Evolutionary conservation across 768 basidiomycete genomes (phyloP), one percentile per base, ranked within the genome.

Genomic region (Termitomyces eurrhizus): DNA sequence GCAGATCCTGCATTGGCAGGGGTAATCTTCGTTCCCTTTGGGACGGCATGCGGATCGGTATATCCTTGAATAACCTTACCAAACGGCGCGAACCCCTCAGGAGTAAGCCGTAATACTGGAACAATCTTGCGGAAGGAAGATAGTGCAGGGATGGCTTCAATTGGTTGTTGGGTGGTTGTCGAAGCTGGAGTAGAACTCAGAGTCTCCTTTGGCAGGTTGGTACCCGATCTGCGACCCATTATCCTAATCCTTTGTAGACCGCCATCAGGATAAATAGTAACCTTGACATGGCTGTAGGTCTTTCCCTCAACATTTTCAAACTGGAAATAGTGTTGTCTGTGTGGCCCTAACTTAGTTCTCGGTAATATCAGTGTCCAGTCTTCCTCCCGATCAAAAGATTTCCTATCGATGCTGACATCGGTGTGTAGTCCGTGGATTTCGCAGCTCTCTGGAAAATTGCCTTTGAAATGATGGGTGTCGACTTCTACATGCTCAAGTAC

Each of bases 391-490:
- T 69, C 63, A 57, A 70, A 69, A 46, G 69, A 69, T 59, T 71
- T 66, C 71, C 77, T 77, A 64, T 80, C 77, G 52, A 78, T 64
- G 56, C 77, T 70, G 52, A 64, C 67, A 26, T 70, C 65, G 46
- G 66, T 70, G 64, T 64, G 83, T 69, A 72, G 74, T 14, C 85
- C 93, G 69, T 90, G 87, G 21, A 95, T 68, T 67, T 94, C 92
- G 69, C 89, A 91, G 61, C 87, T 89, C 67, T 93, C 88, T 11
- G 96, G 96, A 69, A 92, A 98, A 72, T 98, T 98, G 26, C 96
- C 97, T 71, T 91, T 93, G 77, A 97, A 98, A 77, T 95, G 89
- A 4, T 89, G 86, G 0, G 97, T 98, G 73, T 99, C 97, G 64
- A 99, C 87, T 67, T 95, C 92, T 33, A 87, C 85, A 41, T 84